phyloP scores from a whole-genome alignment of 345 rosid species.

The Garcia nutans region DNA sequence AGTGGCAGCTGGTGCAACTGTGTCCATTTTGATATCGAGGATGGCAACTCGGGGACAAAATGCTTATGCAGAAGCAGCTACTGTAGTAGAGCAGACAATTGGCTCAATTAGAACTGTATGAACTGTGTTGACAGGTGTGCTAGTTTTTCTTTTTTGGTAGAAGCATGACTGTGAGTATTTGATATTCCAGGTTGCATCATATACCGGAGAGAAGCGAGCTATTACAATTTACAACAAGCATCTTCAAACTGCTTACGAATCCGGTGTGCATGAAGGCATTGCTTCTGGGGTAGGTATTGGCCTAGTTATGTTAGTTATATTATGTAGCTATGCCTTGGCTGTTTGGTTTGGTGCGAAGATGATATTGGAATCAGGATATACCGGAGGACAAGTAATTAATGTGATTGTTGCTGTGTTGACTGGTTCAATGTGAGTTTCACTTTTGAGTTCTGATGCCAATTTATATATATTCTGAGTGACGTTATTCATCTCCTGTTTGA shows the following conservation, averaged over 20 bases:
- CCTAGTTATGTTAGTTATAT: conserved; percentile 32
- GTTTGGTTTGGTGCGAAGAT: conserved; percentile 68
- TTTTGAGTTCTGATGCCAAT: background rate
- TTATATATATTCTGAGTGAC: background rate
- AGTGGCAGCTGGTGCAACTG: conserved; percentile 21
- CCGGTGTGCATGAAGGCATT: conserved; percentile 56
- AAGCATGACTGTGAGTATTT: background rate
- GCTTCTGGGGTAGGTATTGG: conserved; percentile 67
- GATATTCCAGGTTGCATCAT: conserved; percentile 61
- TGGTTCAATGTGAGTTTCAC: conserved; percentile 67
- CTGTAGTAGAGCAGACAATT: conserved; percentile 30
- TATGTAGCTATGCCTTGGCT: conserved; percentile 53
- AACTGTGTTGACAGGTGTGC: too few species aligned
- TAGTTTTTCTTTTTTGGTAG: background rate
- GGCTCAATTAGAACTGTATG: conserved; percentile 34
- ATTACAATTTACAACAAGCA: conserved; percentile 46
- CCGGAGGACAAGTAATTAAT: conserved; percentile 56
- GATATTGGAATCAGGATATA: conserved; percentile 57
- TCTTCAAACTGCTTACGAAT: conserved; percentile 49
- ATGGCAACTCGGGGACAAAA: conserved; percentile 29
- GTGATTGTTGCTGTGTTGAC: conserved; percentile 58
- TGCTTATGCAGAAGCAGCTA: conserved; percentile 32
- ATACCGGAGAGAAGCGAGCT: conserved; percentile 65
- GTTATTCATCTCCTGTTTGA: background rate
- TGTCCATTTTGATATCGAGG: conserved; percentile 26